Base-by-base conservation (phyloP, 2,329 filamentous ascomycete genomes). In the Penicillium oxalicum region DNA sequence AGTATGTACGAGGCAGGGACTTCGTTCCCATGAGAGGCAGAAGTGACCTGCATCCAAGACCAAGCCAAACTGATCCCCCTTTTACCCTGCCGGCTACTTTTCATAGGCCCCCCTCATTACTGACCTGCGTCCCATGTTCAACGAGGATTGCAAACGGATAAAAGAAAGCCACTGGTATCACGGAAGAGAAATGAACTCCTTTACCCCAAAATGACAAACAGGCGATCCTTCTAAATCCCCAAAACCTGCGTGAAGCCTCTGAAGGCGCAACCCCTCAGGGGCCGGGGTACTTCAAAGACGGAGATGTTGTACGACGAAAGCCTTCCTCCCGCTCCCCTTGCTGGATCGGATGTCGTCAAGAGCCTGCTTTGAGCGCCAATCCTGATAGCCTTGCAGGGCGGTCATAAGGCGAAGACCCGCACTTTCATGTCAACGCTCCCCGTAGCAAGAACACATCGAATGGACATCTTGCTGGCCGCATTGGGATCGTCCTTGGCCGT, bases 361-460 rank as follows among this genome's bases (percentile, higher is more conserved):
- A 34, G 38, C 40, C 40, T 48, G 34, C 41, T 40, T 25, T 42
- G 41, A 44, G 40, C 34, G 24, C 43, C 29, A 35, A 32, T 29
- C 35, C 40, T 37, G 35, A 38, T 40, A 38, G 46, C 35, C 40
- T 32, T 34, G 25, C 26, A 26, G 26, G 33, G 29, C 24, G 13
- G 18, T 59, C 56, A 58, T 41, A 51, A 57, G 41, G 56, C 56
- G 32, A 52, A 59, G 37, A 58, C 57, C 83, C 88, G 63, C 83
- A 73, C 57, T 37, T 57, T 59, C 38, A 54, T 50, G 72, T 95
- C 88, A 49, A 95, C 88, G 64, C 89, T 88, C 33, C 88, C 89
- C 2, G 89, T 94, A 7, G 89, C 90, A 59, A 95, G 85, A 13
- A 95, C 84, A 65, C 89, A 94, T 53, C 88, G 79, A 53, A 59